A percentile compares a stretch with the other conserved stretches of the same genome.
Conservation (phyloP, 768 basidiomycete genomes). For the Wakefieldia striispora region DNA sequence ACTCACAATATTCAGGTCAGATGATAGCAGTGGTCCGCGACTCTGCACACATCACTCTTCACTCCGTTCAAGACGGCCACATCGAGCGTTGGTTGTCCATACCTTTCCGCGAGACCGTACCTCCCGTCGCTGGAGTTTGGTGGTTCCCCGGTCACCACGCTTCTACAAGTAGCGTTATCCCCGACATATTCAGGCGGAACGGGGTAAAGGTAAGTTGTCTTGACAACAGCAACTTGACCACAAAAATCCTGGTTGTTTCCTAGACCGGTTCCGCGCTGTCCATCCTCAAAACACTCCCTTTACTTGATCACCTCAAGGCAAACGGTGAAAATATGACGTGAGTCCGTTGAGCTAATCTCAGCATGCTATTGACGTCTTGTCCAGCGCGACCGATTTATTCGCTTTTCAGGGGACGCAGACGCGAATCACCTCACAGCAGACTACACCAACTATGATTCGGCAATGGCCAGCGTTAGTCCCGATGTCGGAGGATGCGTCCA, state of each 20-base stretch:
- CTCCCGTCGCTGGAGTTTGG: constrained; percentile 56
- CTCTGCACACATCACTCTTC: constrained; percentile 64
- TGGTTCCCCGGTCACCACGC: constrained; percentile 62
- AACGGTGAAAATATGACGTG: constrained; percentile 67
- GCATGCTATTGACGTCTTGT: constrained; percentile 15
- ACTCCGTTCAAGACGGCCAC: constrained; percentile 77
- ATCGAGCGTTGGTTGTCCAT: constrained; percentile 49
- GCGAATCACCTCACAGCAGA: constrained; percentile 40
- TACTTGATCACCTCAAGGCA: constrained; percentile 69
- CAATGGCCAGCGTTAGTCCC: constrained; percentile 67
- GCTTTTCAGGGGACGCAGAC: constrained; percentile 73
- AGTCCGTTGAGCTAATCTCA: constrained; percentile 23
- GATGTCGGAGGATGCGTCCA: constrained; percentile 58
- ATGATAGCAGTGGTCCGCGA: constrained; percentile 70
- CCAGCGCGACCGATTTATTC: constrained; percentile 76
- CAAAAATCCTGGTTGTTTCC: constrained; percentile 5
- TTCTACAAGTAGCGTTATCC: constrained; percentile 44
- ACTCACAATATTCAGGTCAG: constrained; percentile 45
- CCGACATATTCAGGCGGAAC: constrained; percentile 74
- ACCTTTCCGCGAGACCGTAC: constrained; percentile 11
- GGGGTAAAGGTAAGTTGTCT: constrained; percentile 53
- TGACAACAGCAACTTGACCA: not conserved
- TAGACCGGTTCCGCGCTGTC: constrained; percentile 81
- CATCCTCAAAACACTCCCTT: constrained; percentile 62
- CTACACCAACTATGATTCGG: constrained; percentile 57